Base-by-base conservation (phyloP, 305 asterid species). In the Petunia hybrid region DNA sequence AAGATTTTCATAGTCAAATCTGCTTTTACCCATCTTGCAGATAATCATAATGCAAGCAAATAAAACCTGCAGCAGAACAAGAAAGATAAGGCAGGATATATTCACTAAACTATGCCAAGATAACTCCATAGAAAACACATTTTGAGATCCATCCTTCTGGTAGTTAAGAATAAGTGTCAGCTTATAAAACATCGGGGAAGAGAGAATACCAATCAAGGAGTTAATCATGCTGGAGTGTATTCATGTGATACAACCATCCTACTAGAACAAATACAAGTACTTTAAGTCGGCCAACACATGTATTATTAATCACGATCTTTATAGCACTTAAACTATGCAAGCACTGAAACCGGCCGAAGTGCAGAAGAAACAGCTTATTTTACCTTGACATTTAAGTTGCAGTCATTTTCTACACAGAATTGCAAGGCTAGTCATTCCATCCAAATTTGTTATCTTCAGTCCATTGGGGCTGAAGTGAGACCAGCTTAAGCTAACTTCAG, bases 1-100 rank as follows among this genome's bases (percentile, higher is more conserved):
- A 80, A 70, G 10, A 79, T 57, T 69, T 85, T 80, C 76, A 77
- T 14, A 80, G 16, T 61, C 55, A 77, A 43, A 82, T 43, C 75
- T 51, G 66, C 71, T 80, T 6, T 12, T 75, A 42, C 67, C 61
- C 13, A 76, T 53, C 9, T 10, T 3, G 5, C 7, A 39, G 2
- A n/a, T 10, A 4, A 22, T 53, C 38, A 35, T 48, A 51, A 74
- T 13, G 79, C 63, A 38, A 53, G 38, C 64, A 53, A 74, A n/a
- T 35, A 51, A 48, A 53, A 6, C 48, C 78, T 13, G 14, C 46
- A 74, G 48, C 53, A 14, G 45, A 74, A 74, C 46, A 74, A 74
- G 53, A n/a, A 38, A 74, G 22, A 51, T 53, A 74, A 38, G 64
- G 79, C 7, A 13, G 79, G 48, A 38, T 74, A 74, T 51, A 46